These are phyloP conservation scores for Lasiosphaeria ovina DNA, from an alignment of 495 filamentous ascomycete species.

Conservation along the genomic window DNA sequence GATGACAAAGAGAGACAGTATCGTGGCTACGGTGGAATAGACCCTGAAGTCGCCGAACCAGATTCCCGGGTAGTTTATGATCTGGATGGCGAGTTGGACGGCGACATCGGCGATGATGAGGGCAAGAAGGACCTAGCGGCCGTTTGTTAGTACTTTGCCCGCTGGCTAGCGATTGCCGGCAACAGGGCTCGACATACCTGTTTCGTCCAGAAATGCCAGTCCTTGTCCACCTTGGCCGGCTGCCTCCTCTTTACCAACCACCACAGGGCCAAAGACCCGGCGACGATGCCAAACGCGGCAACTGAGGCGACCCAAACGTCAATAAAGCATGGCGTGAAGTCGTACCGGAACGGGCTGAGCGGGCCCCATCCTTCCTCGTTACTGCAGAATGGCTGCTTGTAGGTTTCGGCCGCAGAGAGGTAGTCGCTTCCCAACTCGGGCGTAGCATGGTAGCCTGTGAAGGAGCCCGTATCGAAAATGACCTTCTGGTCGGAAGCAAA, in stretches of 20 bases:
- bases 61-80: conserved; percentile 62
- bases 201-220: conserved; percentile 96
- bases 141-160: not conserved
- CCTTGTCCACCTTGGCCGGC: conserved; percentile 65
- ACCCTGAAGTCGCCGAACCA: conserved; percentile 86
- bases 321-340: conserved; percentile 95
- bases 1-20: conserved; percentile 77
- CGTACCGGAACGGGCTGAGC: conserved; percentile 74
- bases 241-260: conserved; percentile 61
- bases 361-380: conserved; percentile 95
- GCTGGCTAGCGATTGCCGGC: too few species aligned
- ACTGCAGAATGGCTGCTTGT: conserved; percentile 71
- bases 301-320: conserved; percentile 79
- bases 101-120: conserved; percentile 65
- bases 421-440: conserved; percentile 44
- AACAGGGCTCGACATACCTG: conserved; percentile 55
- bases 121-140: conserved; percentile 61
- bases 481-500: conserved; percentile 39
- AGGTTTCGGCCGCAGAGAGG: conserved; percentile 39
- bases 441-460: conserved; percentile 47
- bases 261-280: conserved; percentile 72
- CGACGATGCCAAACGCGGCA: conserved; percentile 71
- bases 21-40: conserved; percentile 76
- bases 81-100: conserved; percentile 75
- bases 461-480: conserved; percentile 50